Evolutionary conservation across 208 protist species (phyloP).

Genomic region (Trypanosoma theileri): DNA sequence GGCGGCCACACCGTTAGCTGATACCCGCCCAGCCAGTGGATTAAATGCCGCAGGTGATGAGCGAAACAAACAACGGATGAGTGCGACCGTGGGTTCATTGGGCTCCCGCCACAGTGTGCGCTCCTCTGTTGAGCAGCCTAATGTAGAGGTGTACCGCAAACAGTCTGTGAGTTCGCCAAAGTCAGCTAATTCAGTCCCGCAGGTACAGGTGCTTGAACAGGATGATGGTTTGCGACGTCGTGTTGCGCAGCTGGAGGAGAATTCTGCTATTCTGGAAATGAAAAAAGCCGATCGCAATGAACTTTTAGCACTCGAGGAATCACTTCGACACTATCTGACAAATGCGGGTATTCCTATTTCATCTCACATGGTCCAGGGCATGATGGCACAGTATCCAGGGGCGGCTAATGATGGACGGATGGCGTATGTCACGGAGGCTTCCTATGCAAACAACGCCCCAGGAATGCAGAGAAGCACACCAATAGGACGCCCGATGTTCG

Average conservation of each 20-base stretch:
- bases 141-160: slow-evolving; percentile 36
- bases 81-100: background rate
- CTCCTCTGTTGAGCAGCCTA: background rate
- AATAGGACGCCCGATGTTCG: slow-evolving; percentile 62
- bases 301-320: slow-evolving; percentile 53
- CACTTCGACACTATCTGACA: slow-evolving; percentile 35
- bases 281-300: slow-evolving; percentile 81
- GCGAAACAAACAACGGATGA: too few species aligned
- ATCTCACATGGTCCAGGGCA: slow-evolving; percentile 3
- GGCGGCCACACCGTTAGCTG: background rate
- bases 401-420: background rate
- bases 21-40: too few species aligned
- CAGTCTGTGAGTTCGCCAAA: slow-evolving; percentile 4
- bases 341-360: slow-evolving; percentile 12
- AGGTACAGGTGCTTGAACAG: slow-evolving; percentile 34
- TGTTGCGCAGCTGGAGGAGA: slow-evolving; percentile 74
- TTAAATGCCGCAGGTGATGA: too few species aligned
- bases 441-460: background rate
- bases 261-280: slow-evolving; percentile 59
- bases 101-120: background rate
- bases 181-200: slow-evolving; percentile 5
- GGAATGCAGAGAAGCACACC: background rate
- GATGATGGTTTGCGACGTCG: slow-evolving; percentile 64
- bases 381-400: slow-evolving; percentile 32
- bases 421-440: background rate